These are phyloP conservation scores for Trichoderma citrinoviride DNA, from an alignment of 2,329 filamentous ascomycete species.

Conservation along the genomic window DNA sequence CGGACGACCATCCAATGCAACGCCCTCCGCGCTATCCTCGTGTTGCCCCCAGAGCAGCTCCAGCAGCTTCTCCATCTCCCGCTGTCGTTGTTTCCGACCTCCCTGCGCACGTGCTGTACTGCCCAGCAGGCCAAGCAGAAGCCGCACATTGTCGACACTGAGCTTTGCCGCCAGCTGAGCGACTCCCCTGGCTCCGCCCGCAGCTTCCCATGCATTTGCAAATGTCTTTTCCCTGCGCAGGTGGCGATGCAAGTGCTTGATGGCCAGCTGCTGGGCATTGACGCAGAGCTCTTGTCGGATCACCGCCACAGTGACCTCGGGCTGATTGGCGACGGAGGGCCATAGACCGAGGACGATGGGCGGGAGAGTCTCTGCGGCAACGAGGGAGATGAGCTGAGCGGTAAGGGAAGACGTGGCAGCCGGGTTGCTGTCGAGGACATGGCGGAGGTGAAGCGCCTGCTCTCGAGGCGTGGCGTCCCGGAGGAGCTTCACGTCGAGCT, in stretches of 20 bases:
- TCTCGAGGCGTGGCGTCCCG: background rate
- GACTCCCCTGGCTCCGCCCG: background rate
- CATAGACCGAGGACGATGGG: background rate
- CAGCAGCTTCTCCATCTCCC: slow-evolving; percentile 1
- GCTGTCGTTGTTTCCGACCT: background rate
- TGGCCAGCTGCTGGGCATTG: background rate
- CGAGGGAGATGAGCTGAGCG: slow-evolving; percentile 5
- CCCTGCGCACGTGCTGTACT: background rate
- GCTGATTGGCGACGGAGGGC: background rate
- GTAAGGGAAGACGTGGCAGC: background rate
- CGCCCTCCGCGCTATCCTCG: background rate
- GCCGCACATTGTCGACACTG: background rate
- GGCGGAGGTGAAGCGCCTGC: slow-evolving; percentile 1
- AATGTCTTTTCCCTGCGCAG: slow-evolving; percentile 14
- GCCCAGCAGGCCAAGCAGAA: background rate
- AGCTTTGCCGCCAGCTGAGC: slow-evolving; percentile 12
- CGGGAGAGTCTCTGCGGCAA: slow-evolving; percentile 6
- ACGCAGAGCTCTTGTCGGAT: background rate
- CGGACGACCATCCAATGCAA: background rate
- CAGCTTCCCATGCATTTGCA: slow-evolving; percentile 4
- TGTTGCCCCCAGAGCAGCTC: slow-evolving; percentile 1
- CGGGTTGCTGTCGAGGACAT: background rate
- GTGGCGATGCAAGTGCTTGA: background rate
- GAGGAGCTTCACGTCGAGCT: slow-evolving; percentile 1
- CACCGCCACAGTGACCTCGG: background rate